These are phyloP conservation scores for Fragilariopsis cylindrus DNA, from an alignment of 108 stramenopile species.

Conservation along the genomic window DNA sequence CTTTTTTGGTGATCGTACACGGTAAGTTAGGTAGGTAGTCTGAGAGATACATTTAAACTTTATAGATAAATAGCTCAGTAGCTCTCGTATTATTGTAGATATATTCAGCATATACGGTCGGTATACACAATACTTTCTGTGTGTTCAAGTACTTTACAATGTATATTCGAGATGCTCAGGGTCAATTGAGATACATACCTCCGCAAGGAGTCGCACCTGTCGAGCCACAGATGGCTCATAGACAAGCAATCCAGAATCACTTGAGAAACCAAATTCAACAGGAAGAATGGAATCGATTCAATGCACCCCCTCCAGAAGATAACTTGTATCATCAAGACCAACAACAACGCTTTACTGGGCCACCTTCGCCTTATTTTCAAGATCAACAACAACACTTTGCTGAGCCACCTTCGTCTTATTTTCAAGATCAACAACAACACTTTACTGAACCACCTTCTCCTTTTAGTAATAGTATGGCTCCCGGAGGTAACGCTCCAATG, in stretches of 20 bases:
- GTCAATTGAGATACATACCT: conserved; percentile 13
- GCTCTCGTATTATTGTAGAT: not conserved
- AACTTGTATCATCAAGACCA: conserved; percentile 2
- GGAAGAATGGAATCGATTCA: conserved; percentile 9
- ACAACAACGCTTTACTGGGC: not conserved
- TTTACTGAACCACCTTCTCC: not conserved
- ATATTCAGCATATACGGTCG: not conserved
- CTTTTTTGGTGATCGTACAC: too few species aligned
- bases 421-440: not conserved
- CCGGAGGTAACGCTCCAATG: not conserved
- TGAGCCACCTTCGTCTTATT: not conserved
- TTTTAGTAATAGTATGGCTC: not conserved
- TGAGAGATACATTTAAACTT: too few species aligned
- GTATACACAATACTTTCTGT: not conserved
- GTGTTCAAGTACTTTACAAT: not conserved
- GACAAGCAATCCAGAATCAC: conserved; percentile 4
- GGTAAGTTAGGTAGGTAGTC: too few species aligned
- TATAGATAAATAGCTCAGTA: too few species aligned
- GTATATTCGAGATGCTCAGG: conserved; percentile 17
- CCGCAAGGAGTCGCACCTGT: conserved; percentile 3
- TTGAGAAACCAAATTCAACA: not conserved
- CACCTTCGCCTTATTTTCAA: not conserved
- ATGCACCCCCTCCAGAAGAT: conserved; percentile 8
- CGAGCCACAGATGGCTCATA: not conserved
- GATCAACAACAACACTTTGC: not conserved